These are phyloP conservation scores for Podaxis pistillaris DNA, from an alignment of 768 basidiomycete genomes.

Conservation along the genomic window DNA sequence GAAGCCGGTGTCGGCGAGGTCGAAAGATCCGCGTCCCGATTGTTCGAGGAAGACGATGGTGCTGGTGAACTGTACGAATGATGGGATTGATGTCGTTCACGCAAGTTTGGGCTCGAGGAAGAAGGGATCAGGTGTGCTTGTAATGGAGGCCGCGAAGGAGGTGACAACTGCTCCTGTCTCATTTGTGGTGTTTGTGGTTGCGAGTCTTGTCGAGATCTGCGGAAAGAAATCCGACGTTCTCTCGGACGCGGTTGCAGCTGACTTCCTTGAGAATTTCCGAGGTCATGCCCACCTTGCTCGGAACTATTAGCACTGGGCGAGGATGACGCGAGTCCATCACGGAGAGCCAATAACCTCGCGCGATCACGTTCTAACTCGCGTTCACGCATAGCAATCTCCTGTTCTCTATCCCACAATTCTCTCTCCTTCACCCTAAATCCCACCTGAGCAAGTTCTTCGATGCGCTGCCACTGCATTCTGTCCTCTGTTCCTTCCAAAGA, in stretches of 20 bases:
- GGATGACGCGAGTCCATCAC: slow-evolving; percentile 23
- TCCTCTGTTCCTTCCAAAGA: slow-evolving; percentile 26
- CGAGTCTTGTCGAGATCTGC: slow-evolving; percentile 30
- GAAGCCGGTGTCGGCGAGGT: slow-evolving; percentile 23
- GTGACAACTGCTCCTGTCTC: not conserved
- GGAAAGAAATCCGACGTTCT: slow-evolving; percentile 34
- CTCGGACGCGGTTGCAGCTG: slow-evolving; percentile 28
- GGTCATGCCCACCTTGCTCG: slow-evolving; percentile 19
- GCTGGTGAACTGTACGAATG: slow-evolving; percentile 65
- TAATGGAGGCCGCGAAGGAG: slow-evolving; percentile 11
- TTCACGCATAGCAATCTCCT: slow-evolving; percentile 49
- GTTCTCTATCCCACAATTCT: slow-evolving; percentile 50
- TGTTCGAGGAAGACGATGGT: slow-evolving; percentile 58
- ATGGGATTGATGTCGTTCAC: slow-evolving; percentile 31
- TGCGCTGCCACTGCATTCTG: slow-evolving; percentile 32
- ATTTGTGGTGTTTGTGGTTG: slow-evolving; percentile 22
- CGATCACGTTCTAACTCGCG: slow-evolving; percentile 61
- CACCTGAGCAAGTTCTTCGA: slow-evolving; percentile 50
- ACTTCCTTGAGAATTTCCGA: slow-evolving; percentile 18
- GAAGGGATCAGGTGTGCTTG: slow-evolving; percentile 24
- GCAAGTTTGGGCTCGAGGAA: slow-evolving; percentile 5
- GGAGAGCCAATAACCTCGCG: slow-evolving; percentile 36
- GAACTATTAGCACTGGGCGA: slow-evolving; percentile 2
- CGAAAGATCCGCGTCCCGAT: slow-evolving; percentile 33
- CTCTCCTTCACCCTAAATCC: slow-evolving; percentile 57